Conservation (phyloP, 2,329 filamentous ascomycete species). For the Monosporascus sp. region DNA sequence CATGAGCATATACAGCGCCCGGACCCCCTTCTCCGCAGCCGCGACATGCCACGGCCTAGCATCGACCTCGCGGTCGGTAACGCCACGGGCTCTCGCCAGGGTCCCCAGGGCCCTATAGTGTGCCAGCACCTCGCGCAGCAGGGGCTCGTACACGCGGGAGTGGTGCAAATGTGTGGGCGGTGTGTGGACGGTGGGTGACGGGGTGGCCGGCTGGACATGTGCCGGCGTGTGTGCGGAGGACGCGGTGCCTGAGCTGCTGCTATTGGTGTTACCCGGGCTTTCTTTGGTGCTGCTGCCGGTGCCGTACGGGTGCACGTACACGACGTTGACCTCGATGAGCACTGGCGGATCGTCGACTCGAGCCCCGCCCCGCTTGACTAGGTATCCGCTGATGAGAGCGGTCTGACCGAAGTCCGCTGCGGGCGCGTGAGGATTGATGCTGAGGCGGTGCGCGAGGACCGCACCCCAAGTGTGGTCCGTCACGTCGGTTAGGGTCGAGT, state of each 20-base stretch:
- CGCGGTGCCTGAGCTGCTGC: not conserved
- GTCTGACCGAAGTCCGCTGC: not conserved
- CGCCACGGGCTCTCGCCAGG: slow-evolving; percentile 61
- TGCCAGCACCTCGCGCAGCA: slow-evolving; percentile 65
- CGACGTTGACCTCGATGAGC: slow-evolving; percentile 59
- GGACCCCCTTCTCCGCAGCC: slow-evolving; percentile 62
- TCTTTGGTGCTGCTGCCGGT: slow-evolving; percentile 7
- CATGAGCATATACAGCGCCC: slow-evolving; percentile 60
- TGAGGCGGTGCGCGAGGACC: slow-evolving; percentile 61
- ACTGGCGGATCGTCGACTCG: slow-evolving; percentile 53
- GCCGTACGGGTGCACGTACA: slow-evolving; percentile 31
- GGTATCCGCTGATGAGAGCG: slow-evolving; percentile 58
- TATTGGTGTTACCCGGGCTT: slow-evolving; percentile 10
- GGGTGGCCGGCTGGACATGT: slow-evolving; percentile 22
- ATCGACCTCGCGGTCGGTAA: slow-evolving; percentile 53
- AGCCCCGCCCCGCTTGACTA: slow-evolving; percentile 57
- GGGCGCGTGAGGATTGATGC: slow-evolving; percentile 41
- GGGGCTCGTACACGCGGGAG: slow-evolving; percentile 53
- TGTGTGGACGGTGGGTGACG: not conserved
- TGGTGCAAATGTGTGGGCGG: not conserved
- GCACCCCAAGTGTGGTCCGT: slow-evolving; percentile 75
- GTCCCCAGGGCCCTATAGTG: slow-evolving; percentile 66
- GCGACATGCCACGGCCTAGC: slow-evolving; percentile 75
- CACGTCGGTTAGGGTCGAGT: slow-evolving; percentile 65
- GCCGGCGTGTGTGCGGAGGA: slow-evolving; percentile 15